Percentiles rank a stretch among this genome's conserved stretches.
Conservation (phyloP, 2,329 filamentous ascomycete species). For the Calcarisporium arbuscula region DNA sequence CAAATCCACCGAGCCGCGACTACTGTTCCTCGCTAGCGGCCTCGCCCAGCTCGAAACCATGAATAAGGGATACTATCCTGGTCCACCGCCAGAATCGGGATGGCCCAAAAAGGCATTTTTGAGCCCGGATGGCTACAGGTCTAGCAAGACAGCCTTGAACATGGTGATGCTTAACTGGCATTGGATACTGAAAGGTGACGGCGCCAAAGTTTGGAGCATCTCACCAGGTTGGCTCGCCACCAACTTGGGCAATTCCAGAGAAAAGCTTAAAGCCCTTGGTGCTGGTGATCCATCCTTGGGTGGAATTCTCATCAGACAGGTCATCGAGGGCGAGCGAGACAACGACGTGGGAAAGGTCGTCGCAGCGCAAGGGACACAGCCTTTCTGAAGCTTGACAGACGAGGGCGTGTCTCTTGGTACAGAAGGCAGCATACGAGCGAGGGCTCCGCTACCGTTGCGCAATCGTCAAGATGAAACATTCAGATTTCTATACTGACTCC, state of each 20-base stretch:
- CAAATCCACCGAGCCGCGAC: slow-evolving; percentile 30
- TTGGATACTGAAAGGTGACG: slow-evolving; percentile 37
- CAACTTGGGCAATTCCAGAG: slow-evolving; percentile 27
- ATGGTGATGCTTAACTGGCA: slow-evolving; percentile 36
- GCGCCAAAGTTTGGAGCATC: slow-evolving; percentile 43
- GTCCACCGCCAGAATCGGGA: slow-evolving; percentile 23
- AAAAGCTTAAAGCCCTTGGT: slow-evolving; percentile 25
- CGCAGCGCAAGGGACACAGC: no score
- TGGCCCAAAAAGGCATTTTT: slow-evolving; percentile 48
- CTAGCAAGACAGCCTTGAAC: slow-evolving; percentile 21
- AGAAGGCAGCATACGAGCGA: no score
- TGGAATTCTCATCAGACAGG: slow-evolving; percentile 29
- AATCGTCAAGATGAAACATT: no score
- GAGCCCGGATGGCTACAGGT: slow-evolving; percentile 14
- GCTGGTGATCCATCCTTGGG: slow-evolving; percentile 28
- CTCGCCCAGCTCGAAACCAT: slow-evolving; percentile 34
- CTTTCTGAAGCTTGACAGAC: no score
- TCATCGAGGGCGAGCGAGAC: slow-evolving; percentile 37
- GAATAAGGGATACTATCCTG: no score
- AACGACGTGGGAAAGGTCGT: slow-evolving; percentile 33
- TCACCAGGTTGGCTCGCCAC: slow-evolving; percentile 44
- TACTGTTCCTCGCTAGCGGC: slow-evolving; percentile 43
- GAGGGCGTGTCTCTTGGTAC: no score
- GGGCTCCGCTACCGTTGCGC: no score
- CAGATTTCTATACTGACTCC: no score